Evolutionary conservation across 2,329 filamentous ascomycete species (phyloP).

Genomic region (Rhynchosporium secalis): DNA sequence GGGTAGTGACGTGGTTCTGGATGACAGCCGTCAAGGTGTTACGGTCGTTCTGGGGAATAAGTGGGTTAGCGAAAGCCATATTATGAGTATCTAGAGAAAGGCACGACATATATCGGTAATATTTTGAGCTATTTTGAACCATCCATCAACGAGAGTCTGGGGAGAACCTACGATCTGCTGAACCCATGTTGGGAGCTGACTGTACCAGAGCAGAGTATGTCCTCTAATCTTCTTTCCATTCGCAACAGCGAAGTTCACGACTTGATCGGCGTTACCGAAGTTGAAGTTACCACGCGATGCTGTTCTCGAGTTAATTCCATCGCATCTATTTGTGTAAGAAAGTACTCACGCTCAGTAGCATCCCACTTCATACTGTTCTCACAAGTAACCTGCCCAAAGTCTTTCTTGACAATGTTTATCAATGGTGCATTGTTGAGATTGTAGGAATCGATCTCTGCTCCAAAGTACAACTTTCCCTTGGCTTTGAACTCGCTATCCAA

Average conservation of each 20-base stretch:
- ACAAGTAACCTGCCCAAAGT: constrained; percentile 65
- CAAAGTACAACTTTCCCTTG: constrained; percentile 62
- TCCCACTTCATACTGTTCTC: constrained; percentile 75
- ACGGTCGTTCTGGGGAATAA: constrained; percentile 43
- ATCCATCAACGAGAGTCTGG: too few species aligned
- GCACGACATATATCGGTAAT: too few species aligned
- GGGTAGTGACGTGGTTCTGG: constrained; percentile 57
- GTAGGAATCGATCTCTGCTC: constrained; percentile 55
- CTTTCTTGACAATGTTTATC: constrained; percentile 54
- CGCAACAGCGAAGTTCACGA: constrained; percentile 57
- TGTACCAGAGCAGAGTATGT: constrained; percentile 70
- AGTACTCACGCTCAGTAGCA: constrained; percentile 45
- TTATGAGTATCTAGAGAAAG: too few species aligned
- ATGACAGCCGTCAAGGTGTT: constrained; percentile 54
- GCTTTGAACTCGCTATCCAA: constrained; percentile 12
- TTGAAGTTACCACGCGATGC: not conserved
- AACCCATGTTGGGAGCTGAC: constrained; percentile 60
- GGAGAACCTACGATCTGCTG: constrained; percentile 43
- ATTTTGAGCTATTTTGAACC: too few species aligned
- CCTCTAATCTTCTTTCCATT: constrained; percentile 62
- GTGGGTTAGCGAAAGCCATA: too few species aligned
- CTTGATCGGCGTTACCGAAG: constrained; percentile 50
- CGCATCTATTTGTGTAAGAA: too few species aligned
- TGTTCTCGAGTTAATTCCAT: not conserved
- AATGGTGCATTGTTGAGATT: constrained; percentile 51